A percentile compares a stretch with the other conserved stretches of the same genome.
These are phyloP conservation scores for Lecanosticta acicola DNA, from an alignment of 2,329 filamentous ascomycete species.

Conservation along the genomic window DNA sequence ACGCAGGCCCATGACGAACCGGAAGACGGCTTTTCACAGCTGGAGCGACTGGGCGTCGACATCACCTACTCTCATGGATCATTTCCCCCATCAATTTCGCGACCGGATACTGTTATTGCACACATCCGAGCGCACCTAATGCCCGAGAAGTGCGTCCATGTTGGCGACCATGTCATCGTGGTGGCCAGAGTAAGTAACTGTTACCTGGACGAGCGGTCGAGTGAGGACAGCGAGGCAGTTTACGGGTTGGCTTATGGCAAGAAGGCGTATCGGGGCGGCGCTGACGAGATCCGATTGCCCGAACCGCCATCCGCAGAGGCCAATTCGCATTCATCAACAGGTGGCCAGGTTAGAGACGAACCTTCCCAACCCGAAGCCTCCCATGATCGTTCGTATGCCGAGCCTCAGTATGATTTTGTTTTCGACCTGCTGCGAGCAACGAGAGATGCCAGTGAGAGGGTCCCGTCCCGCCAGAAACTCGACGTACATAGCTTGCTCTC, in stretches of 20 bases:
- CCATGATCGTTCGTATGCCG: no score
- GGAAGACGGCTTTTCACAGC: conserved; percentile 17
- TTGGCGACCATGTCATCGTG: conserved; percentile 45
- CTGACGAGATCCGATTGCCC: conserved; percentile 9
- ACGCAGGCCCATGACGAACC: conserved; percentile 23
- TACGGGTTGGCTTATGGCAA: conserved; percentile 20
- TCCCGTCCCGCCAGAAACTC: no score
- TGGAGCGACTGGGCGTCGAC: conserved; percentile 5
- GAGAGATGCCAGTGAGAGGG: conserved; percentile 4
- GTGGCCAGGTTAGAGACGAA: no score
- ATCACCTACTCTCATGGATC: background rate
- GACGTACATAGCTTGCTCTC: no score
- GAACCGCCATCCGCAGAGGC: no score
- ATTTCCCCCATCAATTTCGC: background rate
- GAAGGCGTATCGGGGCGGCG: conserved; percentile 16
- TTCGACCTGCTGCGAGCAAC: conserved; percentile 6
- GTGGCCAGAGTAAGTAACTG: conserved; percentile 37
- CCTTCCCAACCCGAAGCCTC: no score
- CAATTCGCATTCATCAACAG: background rate
- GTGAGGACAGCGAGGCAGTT: background rate
- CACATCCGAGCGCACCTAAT: conserved; percentile 34
- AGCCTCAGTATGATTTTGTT: conserved; percentile 7
- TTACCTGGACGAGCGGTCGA: no score
- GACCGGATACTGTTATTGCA: conserved; percentile 22
- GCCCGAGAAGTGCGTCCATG: conserved; percentile 33